Percentiles rank a stretch among this genome's conserved stretches.
Conservation (phyloP, 495 filamentous ascomycete genomes). For the Acidomyces sp. region DNA sequence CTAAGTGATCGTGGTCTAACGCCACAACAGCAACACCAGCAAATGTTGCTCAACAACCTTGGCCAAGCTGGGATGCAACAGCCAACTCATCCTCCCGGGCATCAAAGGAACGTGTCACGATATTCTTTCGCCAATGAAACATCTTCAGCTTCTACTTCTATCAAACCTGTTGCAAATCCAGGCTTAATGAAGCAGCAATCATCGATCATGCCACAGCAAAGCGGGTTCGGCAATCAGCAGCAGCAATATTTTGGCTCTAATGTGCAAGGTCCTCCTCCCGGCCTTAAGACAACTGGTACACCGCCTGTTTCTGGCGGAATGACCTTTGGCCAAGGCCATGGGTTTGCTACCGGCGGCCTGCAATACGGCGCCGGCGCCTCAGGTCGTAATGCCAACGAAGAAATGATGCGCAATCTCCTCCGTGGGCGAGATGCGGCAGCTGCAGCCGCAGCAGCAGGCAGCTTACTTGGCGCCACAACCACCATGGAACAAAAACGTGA, state of each 20-base stretch:
- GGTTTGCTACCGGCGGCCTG: conserved; percentile 54
- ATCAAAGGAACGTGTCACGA: conserved; percentile 72
- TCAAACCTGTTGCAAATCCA: conserved; percentile 72
- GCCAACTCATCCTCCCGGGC: conserved; percentile 50
- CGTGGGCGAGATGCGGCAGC: conserved; percentile 41
- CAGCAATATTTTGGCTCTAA: conserved; percentile 50
- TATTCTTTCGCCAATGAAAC: conserved; percentile 79
- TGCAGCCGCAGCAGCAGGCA: no score
- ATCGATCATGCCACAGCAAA: conserved; percentile 62
- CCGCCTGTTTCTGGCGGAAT: conserved; percentile 68
- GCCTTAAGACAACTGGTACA: conserved; percentile 84
- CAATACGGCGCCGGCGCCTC: conserved; percentile 51
- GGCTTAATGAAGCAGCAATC: conserved; percentile 82
- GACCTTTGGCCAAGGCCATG: conserved; percentile 65
- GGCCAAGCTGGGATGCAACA: conserved; percentile 37
- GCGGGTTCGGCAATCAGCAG: conserved; percentile 37
- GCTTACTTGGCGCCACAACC: conserved; percentile 42
- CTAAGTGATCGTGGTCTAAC: conserved; percentile 58
- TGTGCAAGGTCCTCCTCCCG: conserved; percentile 86
- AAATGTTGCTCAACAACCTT: conserved; percentile 46
- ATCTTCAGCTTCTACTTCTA: conserved; percentile 45
- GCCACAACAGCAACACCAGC: conserved; percentile 66
- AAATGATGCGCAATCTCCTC: conserved; percentile 69
- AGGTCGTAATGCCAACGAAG: conserved; percentile 59
- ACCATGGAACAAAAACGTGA: conserved; percentile 87